Percentiles rank a stretch among this genome's conserved stretches.
These are phyloP conservation scores for Paecilomyces niveus DNA, from an alignment of 2,329 filamentous ascomycete species.

Conservation along the genomic window DNA sequence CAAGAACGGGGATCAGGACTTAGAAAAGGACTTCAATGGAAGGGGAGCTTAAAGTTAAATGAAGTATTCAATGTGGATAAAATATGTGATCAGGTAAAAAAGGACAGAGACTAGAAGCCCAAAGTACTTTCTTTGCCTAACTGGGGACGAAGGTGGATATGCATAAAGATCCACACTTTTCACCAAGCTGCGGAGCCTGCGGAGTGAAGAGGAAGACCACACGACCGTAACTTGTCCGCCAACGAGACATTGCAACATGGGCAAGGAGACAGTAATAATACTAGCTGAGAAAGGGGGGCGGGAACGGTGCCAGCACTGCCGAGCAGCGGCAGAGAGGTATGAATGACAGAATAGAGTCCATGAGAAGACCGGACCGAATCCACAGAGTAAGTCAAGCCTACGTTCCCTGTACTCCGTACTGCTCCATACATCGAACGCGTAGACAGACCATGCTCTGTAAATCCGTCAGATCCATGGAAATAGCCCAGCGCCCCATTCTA, in stretches of 20 bases:
- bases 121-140: constrained; percentile 9
- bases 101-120: constrained; percentile 19
- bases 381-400: neutral
- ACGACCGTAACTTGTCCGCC: constrained; percentile 15
- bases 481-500: neutral
- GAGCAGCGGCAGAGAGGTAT: constrained; percentile 1
- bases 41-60: constrained; percentile 19
- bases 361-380: neutral
- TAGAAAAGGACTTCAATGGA: constrained; percentile 7
- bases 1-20: constrained; percentile 4
- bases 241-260: constrained; percentile 14
- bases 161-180: constrained; percentile 19
- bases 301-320: constrained; percentile 3
- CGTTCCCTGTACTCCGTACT: neutral
- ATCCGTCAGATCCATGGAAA: neutral
- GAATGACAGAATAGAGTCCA: neutral
- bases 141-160: constrained; percentile 22
- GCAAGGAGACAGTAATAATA: constrained; percentile 6
- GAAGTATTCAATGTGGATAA: constrained; percentile 24
- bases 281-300: constrained; percentile 12
- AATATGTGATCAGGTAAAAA: constrained; percentile 27
- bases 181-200: constrained; percentile 12
- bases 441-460: neutral
- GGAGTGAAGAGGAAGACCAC: constrained; percentile 13
- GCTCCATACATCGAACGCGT: neutral